Percentiles rank a stretch among this genome's conserved stretches.
Conservation (phyloP, 768 basidiomycete genomes). For the Trametes elegans region DNA sequence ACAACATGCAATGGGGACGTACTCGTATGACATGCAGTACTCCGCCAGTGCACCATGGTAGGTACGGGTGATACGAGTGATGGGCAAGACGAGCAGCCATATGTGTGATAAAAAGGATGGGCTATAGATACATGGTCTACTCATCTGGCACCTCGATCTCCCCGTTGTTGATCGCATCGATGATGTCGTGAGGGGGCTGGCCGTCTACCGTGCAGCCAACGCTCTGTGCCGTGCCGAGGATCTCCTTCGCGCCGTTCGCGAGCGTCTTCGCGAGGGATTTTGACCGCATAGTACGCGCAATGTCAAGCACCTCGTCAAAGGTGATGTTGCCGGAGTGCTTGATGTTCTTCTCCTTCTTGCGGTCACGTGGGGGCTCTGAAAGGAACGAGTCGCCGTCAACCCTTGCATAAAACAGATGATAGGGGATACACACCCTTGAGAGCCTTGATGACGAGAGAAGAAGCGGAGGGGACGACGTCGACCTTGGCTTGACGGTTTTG, state of each 20-base stretch:
- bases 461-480: slow-evolving; percentile 95
- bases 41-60: too few relatives aligned
- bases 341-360: slow-evolving; percentile 99
- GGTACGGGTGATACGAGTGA: background rate
- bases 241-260: slow-evolving; percentile 91
- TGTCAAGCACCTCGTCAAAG: slow-evolving; percentile 90
- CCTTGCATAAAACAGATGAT: background rate
- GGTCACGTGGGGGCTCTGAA: slow-evolving; percentile 95
- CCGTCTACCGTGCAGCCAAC: slow-evolving; percentile 97
- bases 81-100: slow-evolving; percentile 4
- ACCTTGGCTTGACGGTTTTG: slow-evolving; percentile 99
- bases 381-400: background rate
- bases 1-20: too few relatives aligned
- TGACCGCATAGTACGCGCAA: slow-evolving; percentile 92
- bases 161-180: slow-evolving; percentile 81
- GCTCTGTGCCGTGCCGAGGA: slow-evolving; percentile 95
- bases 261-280: slow-evolving; percentile 94
- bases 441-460: slow-evolving; percentile 95
- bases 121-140: slow-evolving; percentile 42
- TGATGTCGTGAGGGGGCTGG: slow-evolving; percentile 87
- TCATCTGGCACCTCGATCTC: slow-evolving; percentile 86
- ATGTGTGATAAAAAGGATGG: slow-evolving; percentile 16
- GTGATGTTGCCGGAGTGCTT: slow-evolving; percentile 95
- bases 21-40: too few relatives aligned
- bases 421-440: slow-evolving; percentile 79